phyloP scores from a whole-genome alignment of 257 asterid genomes.

The Lantana camara region DNA sequence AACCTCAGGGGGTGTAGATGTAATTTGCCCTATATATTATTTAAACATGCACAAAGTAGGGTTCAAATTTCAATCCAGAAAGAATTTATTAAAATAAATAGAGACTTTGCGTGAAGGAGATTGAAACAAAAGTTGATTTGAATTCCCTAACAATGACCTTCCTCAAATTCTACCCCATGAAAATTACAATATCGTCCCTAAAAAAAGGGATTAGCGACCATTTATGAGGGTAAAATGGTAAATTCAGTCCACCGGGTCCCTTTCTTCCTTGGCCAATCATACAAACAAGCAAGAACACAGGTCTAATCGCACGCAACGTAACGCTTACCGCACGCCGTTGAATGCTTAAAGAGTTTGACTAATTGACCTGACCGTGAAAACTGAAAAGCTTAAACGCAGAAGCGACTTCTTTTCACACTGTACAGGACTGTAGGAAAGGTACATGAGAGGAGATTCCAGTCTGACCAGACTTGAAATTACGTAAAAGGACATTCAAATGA shows the following conservation, averaged over 20 bases:
- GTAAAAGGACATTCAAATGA: slow-evolving; percentile 32
- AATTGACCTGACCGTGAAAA: no score
- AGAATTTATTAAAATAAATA: no score
- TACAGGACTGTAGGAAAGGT: slow-evolving; percentile 7
- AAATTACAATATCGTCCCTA: no score
- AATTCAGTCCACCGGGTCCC: neutral
- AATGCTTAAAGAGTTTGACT: neutral
- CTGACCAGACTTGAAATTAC: slow-evolving; percentile 32
- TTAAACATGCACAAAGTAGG: no score
- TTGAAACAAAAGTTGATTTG: no score
- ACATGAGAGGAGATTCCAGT: neutral
- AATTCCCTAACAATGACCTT: no score
- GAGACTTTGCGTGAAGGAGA: no score
- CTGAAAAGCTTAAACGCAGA: no score
- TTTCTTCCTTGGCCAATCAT: neutral
- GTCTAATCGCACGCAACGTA: slow-evolving; percentile 11
- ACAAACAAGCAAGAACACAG: neutral
- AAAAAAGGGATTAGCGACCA: neutral
- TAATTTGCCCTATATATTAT: no score
- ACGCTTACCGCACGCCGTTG: slow-evolving; percentile 25
- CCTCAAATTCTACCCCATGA: no score
- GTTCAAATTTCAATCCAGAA: no score
- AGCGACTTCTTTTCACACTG: slow-evolving; percentile 22
- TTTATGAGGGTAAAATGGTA: slow-evolving; percentile 9
- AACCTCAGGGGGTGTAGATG: no score